phyloP scores from a whole-genome alignment of 108 stramenopile genomes.

The Skeletonema grethae region DNA sequence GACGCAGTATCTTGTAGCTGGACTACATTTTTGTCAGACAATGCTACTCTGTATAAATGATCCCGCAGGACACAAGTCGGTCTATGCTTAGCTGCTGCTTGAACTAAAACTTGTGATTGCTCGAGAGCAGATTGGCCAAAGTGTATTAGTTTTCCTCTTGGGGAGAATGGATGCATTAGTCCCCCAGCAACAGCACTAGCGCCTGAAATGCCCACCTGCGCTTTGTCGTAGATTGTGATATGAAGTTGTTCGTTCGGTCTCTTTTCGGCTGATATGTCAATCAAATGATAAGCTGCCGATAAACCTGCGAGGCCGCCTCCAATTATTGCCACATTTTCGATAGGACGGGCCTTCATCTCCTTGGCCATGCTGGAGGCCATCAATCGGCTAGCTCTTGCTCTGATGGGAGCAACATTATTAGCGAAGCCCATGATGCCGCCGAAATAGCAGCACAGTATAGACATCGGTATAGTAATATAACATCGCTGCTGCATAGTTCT shows the following conservation, averaged over 20 bases:
- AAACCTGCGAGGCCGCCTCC: slow-evolving; percentile 87
- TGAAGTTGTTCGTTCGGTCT: slow-evolving; percentile 10
- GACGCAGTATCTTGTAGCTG: slow-evolving; percentile 45
- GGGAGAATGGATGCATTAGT: slow-evolving; percentile 42
- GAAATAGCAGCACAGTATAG: neutral
- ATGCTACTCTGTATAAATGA: slow-evolving; percentile 72
- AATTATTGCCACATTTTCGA: slow-evolving; percentile 61
- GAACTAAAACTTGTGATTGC: slow-evolving; percentile 53
- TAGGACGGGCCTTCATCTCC: neutral
- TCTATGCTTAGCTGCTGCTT: slow-evolving; percentile 41
- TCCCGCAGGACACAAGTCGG: slow-evolving; percentile 54
- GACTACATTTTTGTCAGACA: slow-evolving; percentile 45
- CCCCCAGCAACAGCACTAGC: slow-evolving; percentile 87
- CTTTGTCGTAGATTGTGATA: slow-evolving; percentile 70
- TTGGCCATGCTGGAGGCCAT: neutral
- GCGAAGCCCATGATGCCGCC: neutral
- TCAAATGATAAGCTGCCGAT: slow-evolving; percentile 67
- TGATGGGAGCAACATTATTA: neutral
- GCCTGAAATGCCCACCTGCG: slow-evolving; percentile 65
- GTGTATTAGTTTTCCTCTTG: slow-evolving; percentile 70
- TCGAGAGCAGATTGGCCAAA: slow-evolving; percentile 71
- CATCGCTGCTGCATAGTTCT: neutral
- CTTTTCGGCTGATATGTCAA: slow-evolving; percentile 33
- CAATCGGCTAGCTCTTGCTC: neutral
- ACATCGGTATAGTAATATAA: neutral